These are phyloP conservation scores for Gamarada debralockiae DNA, from an alignment of 495 filamentous ascomycete genomes.

Conservation along the genomic window DNA sequence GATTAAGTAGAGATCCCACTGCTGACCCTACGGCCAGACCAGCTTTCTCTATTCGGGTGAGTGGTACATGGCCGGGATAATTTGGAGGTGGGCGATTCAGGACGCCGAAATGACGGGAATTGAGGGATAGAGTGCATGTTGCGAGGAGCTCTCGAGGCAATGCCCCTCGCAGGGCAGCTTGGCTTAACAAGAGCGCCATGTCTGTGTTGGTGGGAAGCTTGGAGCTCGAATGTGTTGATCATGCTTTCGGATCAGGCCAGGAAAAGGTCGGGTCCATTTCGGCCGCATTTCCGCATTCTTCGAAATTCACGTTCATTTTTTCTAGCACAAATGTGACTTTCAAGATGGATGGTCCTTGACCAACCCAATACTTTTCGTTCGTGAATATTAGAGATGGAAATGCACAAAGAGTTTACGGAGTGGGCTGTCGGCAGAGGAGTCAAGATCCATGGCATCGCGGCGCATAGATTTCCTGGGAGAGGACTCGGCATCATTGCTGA, in stretches of 20 bases:
- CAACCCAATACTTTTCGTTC: too few relatives aligned
- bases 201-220: too few relatives aligned
- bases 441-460: slow-evolving; percentile 24
- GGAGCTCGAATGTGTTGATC: too few relatives aligned
- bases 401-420: slow-evolving; percentile 26
- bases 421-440: slow-evolving; percentile 21
- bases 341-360: too few relatives aligned
- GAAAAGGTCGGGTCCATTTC: neutral
- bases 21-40: slow-evolving; percentile 81
- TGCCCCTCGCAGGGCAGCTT: slow-evolving; percentile 1
- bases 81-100: slow-evolving; percentile 77
- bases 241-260: too few relatives aligned
- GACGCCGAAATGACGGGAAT: slow-evolving; percentile 58
- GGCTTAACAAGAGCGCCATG: slow-evolving; percentile 23
- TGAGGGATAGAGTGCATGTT: slow-evolving; percentile 17
- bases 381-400: slow-evolving; percentile 14
- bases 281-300: too few relatives aligned
- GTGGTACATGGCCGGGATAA: slow-evolving; percentile 90
- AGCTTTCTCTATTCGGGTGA: slow-evolving; percentile 70
- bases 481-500: slow-evolving; percentile 75
- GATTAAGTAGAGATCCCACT: slow-evolving; percentile 72
- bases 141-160: slow-evolving; percentile 21
- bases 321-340: neutral
- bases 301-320: too few relatives aligned
- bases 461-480: slow-evolving; percentile 50